These are phyloP conservation scores for Fraxinus angustifolia DNA, from an alignment of 305 asterid species.

Conservation along the genomic window DNA sequence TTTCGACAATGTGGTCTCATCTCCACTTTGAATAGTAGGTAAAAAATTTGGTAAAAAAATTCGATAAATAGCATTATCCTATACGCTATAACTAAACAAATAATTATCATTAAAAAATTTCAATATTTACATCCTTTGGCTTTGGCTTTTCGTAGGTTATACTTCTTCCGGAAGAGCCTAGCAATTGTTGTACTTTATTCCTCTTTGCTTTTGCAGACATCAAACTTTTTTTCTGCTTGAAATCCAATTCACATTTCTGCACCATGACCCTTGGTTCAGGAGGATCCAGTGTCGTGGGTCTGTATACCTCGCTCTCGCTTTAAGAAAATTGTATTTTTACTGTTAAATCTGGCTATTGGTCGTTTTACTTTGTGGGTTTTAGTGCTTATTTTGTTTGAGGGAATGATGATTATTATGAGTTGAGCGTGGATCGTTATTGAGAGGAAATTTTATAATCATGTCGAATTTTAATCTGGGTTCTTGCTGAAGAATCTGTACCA, in stretches of 20 bases:
- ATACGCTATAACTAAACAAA: background rate
- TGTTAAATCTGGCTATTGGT: slow-evolving; percentile 22
- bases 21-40: no score
- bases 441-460: background rate
- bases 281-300: slow-evolving; percentile 54
- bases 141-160: background rate
- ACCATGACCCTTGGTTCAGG: slow-evolving; percentile 55
- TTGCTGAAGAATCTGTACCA: background rate
- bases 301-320: background rate
- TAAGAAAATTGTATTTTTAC: background rate
- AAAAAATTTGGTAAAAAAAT: no score
- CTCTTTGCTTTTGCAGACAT: background rate
- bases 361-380: slow-evolving; percentile 11
- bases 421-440: slow-evolving; percentile 14
- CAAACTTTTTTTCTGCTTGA: background rate
- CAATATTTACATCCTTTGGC: background rate
- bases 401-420: background rate
- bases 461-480: background rate
- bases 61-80: no score
- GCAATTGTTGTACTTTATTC: background rate
- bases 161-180: background rate
- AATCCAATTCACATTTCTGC: slow-evolving; percentile 6
- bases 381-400: slow-evolving; percentile 2
- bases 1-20: no score
- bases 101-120: background rate